Evolutionary conservation across 2,329 filamentous ascomycete genomes (phyloP).

Genomic region (Dothideomycetes sp.): DNA sequence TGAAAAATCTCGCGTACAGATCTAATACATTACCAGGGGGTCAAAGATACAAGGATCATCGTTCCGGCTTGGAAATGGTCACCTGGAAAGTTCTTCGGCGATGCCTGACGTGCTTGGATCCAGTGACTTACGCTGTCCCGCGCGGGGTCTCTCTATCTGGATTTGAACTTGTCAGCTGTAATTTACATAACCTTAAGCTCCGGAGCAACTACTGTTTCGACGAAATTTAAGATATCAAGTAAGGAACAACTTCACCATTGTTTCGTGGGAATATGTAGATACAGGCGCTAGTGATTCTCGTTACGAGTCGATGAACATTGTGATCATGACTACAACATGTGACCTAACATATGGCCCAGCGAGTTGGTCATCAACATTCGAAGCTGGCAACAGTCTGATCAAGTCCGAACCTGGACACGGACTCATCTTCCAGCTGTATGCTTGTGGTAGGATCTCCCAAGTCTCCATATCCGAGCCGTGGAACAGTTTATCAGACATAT

Average conservation of each 20-base stretch:
- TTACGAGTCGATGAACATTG: conserved; percentile 1
- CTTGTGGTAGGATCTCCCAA: not conserved
- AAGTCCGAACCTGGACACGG: conserved; percentile 1
- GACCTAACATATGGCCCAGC: conserved; percentile 1
- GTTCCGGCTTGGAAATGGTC: not conserved
- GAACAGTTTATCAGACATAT: not conserved
- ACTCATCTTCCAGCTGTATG: not conserved
- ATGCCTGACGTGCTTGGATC: conserved; percentile 1
- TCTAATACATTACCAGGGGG: not conserved
- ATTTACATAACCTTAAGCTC: conserved; percentile 2
- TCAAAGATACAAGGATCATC: not conserved
- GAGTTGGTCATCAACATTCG: conserved; percentile 1
- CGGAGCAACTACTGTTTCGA: conserved; percentile 2
- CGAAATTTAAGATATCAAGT: conserved; percentile 1
- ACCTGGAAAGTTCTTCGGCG: conserved; percentile 2
- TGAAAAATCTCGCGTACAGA: conserved; percentile 1
- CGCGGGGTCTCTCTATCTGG: not conserved
- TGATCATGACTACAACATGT: conserved; percentile 3
- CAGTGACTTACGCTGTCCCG: not conserved
- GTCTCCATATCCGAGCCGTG: not conserved
- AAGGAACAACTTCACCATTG: conserved; percentile 1
- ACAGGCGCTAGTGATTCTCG: conserved; percentile 1
- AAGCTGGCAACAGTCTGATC: conserved; percentile 2
- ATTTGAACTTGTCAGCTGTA: conserved; percentile 2
- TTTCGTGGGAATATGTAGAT: conserved; percentile 1